Base-by-base conservation (phyloP, 331 rosid species). In the Acacia concinna region DNA sequence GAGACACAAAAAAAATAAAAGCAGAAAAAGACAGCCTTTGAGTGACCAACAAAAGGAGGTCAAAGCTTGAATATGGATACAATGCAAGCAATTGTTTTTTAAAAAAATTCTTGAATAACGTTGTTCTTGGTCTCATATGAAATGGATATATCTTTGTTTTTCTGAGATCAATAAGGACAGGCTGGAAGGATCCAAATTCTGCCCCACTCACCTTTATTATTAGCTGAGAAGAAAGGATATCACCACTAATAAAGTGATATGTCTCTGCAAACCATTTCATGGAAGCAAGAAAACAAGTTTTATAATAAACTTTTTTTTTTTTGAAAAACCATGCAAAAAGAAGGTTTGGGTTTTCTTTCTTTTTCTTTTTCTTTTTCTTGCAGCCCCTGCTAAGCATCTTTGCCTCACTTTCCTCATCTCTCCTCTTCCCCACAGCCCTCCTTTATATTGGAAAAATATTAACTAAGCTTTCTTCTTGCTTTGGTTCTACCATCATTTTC, bases 121-220 rank as follows among this genome's bases (percentile, higher is more conserved):
- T 71, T 46, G 78, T 65, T 25, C 25, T 64, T 73, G 81, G 68
- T 68, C 76, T 56, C 83, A 64, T 37, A 65, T 83, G 82, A 79
- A 83, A 83, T 81, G 76, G 77, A 78, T 82, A 52, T 44, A 71
- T 74, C 79, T 41, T 65, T 73, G 78, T 79, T 74, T 72, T 83
- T 78, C 69, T 40, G 82, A 84, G 86, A 91, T 85, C 76, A 86
- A 81, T 88, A 83, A 86, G 75, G 94, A 94, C 97, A 94, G 96
- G 87, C 94, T 92, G 94, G 90, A 92, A 92, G 97, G 90, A 94
- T 91, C 92, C 91, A 84, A 94, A 84, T 46, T 80, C 79, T 83
- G 75, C 91, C 94, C 91, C 91, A 90, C 97, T 76, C 69, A 59
- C 85, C 85, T 85, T 84, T 87, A 79, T 86, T 87, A 81, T 83